A percentile compares a stretch with the other conserved stretches of the same genome.
Conservation (phyloP, 352 stramenopile species). For the Globisporangium barbulae region DNA sequence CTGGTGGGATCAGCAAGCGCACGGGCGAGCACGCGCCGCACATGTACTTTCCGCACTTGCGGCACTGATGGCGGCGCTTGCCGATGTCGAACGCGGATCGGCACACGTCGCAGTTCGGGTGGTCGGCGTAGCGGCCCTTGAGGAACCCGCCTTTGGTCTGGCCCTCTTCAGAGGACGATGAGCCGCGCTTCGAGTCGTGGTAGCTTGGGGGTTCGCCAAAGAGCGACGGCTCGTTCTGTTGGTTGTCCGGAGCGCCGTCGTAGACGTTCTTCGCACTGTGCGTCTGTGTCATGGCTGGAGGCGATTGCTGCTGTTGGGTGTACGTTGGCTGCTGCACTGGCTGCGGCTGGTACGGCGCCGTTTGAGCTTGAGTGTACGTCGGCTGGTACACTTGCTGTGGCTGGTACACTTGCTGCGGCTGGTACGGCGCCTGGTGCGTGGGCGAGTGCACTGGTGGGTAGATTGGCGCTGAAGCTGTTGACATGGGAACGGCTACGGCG, state of each 20-base stretch:
- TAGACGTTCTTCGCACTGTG: background rate
- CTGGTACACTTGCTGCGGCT: background rate
- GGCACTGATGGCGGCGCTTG: constrained; percentile 67
- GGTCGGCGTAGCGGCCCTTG: constrained; percentile 46
- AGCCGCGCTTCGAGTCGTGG: constrained; percentile 2
- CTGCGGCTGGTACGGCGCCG: background rate
- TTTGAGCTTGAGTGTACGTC: too few relatives aligned
- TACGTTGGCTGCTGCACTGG: background rate
- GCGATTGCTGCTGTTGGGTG: too few relatives aligned
- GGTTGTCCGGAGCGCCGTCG: background rate
- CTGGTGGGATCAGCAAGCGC: constrained; percentile 49
- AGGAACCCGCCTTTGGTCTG: constrained; percentile 20
- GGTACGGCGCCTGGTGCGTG: background rate
- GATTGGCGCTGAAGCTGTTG: background rate
- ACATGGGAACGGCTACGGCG: background rate
- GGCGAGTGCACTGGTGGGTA: constrained; percentile 1
- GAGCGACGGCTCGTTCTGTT: background rate
- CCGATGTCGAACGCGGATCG: constrained; percentile 59
- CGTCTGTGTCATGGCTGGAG: background rate
- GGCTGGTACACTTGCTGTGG: background rate
- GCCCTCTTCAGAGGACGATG: constrained; percentile 13
- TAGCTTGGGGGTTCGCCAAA: background rate
- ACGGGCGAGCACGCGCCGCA: constrained; percentile 61
- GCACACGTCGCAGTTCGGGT: constrained; percentile 70
- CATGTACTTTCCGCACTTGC: constrained; percentile 47